Evolutionary conservation across 2,329 filamentous ascomycete genomes (phyloP).

Genomic region (Colletotrichum brevisporum): DNA sequence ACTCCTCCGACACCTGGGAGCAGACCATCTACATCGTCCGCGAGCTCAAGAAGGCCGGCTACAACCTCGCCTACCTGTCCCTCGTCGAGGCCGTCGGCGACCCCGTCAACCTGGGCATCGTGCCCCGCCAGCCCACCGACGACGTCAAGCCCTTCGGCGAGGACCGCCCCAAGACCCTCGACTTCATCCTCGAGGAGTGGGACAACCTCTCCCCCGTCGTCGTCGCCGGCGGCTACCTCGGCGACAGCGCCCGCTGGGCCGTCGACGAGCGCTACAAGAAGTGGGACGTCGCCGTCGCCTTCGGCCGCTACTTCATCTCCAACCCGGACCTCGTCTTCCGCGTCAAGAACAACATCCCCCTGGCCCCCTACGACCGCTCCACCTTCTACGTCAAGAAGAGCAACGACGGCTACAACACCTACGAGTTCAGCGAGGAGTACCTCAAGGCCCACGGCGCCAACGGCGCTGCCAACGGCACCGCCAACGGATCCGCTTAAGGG

Average conservation of each 20-base stretch:
- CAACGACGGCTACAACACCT: conserved; percentile 48
- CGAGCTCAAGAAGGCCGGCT: conserved; percentile 45
- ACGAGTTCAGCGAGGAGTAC: conserved; percentile 46
- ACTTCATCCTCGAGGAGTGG: conserved; percentile 49
- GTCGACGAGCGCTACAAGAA: conserved; percentile 47
- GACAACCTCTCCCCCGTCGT: conserved; percentile 47
- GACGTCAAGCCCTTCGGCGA: conserved; percentile 39
- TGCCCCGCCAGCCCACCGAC: conserved; percentile 39
- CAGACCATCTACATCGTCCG: conserved; percentile 47
- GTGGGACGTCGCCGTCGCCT: conserved; percentile 47
- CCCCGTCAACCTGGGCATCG: conserved; percentile 41
- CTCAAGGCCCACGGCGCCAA: conserved; percentile 27
- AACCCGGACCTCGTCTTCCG: conserved; percentile 60
- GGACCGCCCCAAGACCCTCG: conserved; percentile 44
- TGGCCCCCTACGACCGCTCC: conserved; percentile 54
- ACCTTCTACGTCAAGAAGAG: conserved; percentile 54
- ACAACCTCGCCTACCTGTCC: conserved; percentile 53
- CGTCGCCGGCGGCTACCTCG: conserved; percentile 48
- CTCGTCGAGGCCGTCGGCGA: conserved; percentile 53
- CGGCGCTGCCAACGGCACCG: conserved; percentile 18
- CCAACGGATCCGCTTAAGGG: conserved; percentile 21
- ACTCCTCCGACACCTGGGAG: conserved; percentile 47
- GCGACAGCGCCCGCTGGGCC: conserved; percentile 43
- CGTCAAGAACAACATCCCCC: conserved; percentile 52
- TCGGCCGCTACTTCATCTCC: conserved; percentile 56